Conservation (phyloP, 2,329 filamentous ascomycete genomes). For the Whalleya microplaca region DNA sequence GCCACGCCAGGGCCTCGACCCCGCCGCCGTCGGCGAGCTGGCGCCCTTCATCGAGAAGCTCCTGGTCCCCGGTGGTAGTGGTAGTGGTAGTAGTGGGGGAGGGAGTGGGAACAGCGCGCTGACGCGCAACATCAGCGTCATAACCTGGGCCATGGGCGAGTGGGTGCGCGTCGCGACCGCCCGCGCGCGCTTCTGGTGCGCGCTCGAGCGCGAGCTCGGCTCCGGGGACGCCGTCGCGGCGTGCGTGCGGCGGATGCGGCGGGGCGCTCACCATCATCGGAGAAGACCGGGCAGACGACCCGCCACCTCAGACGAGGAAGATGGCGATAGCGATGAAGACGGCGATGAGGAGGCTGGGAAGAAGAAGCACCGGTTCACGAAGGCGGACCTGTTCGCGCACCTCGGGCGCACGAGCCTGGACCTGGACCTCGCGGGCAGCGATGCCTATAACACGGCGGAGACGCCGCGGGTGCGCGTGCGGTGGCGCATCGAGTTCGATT, state of each 20-base stretch:
- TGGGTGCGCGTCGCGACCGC: constrained; percentile 66
- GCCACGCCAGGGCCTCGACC: constrained; percentile 58
- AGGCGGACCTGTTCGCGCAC: constrained; percentile 55
- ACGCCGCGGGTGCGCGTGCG: constrained; percentile 54
- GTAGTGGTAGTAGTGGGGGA: too few species aligned
- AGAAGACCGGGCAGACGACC: constrained; percentile 27
- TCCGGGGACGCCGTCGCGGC: constrained; percentile 38
- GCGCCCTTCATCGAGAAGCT: constrained; percentile 53
- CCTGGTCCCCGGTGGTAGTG: too few species aligned
- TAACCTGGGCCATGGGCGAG: constrained; percentile 70
- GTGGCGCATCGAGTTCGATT: constrained; percentile 71
- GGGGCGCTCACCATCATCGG: constrained; percentile 26
- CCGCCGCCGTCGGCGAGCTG: constrained; percentile 62
- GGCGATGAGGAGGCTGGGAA: constrained; percentile 24
- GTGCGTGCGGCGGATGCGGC: constrained; percentile 38
- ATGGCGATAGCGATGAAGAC: constrained; percentile 27
- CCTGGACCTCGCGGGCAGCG: constrained; percentile 42
- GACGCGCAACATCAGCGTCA: constrained; percentile 59
- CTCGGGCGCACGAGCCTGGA: constrained; percentile 57
- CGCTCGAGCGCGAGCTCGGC: constrained; percentile 53
- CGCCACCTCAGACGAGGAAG: constrained; percentile 17
- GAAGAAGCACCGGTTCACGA: constrained; percentile 28
- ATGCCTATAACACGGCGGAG: constrained; percentile 38
- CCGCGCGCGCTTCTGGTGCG: constrained; percentile 66
- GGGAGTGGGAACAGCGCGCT: constrained; percentile 47